Conservation (phyloP, 2,329 filamentous ascomycete genomes). For the Botryotinia narcissicola region DNA sequence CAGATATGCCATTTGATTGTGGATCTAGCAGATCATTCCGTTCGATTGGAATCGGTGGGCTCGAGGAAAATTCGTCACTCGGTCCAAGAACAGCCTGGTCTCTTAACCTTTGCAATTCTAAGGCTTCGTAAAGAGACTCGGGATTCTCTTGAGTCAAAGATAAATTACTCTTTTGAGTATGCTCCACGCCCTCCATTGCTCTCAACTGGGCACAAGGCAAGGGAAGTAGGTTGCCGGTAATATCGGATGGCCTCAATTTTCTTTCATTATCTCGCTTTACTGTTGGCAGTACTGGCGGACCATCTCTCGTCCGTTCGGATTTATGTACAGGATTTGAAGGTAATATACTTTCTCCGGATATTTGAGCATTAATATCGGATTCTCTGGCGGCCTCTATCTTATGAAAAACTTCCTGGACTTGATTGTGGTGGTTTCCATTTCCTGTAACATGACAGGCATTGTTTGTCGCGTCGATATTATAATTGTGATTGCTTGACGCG, state of each 20-base stretch:
- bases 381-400: neutral
- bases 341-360: neutral
- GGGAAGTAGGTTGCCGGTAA: neutral
- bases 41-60: neutral
- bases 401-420: neutral
- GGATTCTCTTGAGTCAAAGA: slow-evolving; percentile 36
- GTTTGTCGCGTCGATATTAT: slow-evolving; percentile 1
- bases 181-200: slow-evolving; percentile 14
- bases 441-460: neutral
- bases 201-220: neutral
- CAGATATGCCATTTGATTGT: neutral
- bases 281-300: neutral
- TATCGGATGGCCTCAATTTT: neutral
- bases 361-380: neutral
- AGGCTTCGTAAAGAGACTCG: slow-evolving; percentile 33
- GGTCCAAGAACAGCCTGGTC: slow-evolving; percentile 12
- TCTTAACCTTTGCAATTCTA: slow-evolving; percentile 20
- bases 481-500: neutral
- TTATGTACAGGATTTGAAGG: neutral
- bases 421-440: neutral
- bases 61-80: neutral
- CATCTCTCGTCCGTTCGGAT: neutral
- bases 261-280: too few relatives aligned
- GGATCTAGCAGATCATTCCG: neutral
- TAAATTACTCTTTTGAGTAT: slow-evolving; percentile 33